These are phyloP conservation scores for Chlorella sp. DNA, from an alignment of 139 green algal species.

Conservation along the genomic window DNA sequence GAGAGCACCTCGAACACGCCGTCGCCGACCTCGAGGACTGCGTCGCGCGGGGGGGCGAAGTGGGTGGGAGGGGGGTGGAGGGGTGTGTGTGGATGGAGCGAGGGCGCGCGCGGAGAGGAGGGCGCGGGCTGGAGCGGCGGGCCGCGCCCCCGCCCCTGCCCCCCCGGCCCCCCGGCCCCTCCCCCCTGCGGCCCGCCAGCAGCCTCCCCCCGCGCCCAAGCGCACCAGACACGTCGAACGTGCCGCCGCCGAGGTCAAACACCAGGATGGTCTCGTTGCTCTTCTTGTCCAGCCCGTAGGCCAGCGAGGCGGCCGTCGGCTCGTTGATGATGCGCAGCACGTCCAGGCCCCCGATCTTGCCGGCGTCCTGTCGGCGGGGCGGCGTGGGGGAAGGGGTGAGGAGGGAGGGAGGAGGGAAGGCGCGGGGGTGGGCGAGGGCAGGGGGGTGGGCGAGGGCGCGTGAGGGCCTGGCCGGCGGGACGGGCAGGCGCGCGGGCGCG, in stretches of 20 bases:
- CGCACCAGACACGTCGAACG: constrained; percentile 99
- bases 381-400: background rate
- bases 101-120: too few species aligned
- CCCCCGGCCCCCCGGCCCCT: background rate
- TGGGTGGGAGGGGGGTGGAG: background rate
- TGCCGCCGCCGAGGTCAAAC: constrained; percentile 98
- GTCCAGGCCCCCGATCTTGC: constrained; percentile 95
- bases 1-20: constrained; percentile 99
- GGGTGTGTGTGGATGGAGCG: background rate
- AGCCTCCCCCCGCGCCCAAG: too few species aligned
- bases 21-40: constrained; percentile 90
- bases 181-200: constrained; percentile 63
- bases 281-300: constrained; percentile 99
- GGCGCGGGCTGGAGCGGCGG: too few species aligned
- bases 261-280: constrained; percentile 99
- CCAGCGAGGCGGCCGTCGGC: constrained; percentile 96
- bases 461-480: too few species aligned
- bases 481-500: too few species aligned
- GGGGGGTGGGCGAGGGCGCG: too few species aligned
- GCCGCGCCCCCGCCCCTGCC: too few species aligned
- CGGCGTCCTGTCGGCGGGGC: constrained; percentile 61
- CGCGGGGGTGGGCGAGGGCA: background rate
- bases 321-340: constrained; percentile 99
- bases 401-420: background rate
- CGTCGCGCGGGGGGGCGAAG: too few species aligned